A percentile compares a stretch with the other conserved stretches of the same genome.
phyloP scores from a whole-genome alignment of 2,329 filamentous ascomycete species.

The Eurotiales sp. region DNA sequence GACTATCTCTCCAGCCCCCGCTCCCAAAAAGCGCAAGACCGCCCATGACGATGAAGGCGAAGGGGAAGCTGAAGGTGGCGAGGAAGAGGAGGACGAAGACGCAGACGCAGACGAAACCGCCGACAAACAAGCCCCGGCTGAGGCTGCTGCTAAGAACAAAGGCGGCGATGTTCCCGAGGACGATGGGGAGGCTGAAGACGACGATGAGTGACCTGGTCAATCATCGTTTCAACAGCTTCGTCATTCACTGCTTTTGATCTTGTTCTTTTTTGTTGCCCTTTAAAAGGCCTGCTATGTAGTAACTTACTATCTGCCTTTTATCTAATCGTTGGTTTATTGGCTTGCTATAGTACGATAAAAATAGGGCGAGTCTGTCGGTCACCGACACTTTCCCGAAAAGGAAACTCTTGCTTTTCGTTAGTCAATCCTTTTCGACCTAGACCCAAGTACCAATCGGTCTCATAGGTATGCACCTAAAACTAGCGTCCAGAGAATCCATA shows the following conservation, averaged over 20 bases:
- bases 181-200: constrained; percentile 18
- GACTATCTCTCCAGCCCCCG: constrained; percentile 7
- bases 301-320: neutral
- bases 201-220: constrained; percentile 15
- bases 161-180: constrained; percentile 12
- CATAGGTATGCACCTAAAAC: no score
- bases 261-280: neutral
- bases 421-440: no score
- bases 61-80: constrained; percentile 40
- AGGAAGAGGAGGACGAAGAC: constrained; percentile 34
- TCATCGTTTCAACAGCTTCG: neutral
- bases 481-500: no score
- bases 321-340: neutral
- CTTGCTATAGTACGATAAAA: no score
- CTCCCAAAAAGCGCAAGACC: constrained; percentile 18
- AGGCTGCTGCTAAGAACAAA: no score
- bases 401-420: no score
- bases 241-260: neutral
- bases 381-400: neutral
- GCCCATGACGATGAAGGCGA: constrained; percentile 31
- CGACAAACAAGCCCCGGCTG: no score
- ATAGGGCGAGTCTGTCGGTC: neutral
- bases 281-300: neutral
- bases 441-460: no score
- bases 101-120: constrained; percentile 16